Evolutionary conservation across 345 rosid genomes (phyloP).

Genomic region (Eucalyptus microcorys): DNA sequence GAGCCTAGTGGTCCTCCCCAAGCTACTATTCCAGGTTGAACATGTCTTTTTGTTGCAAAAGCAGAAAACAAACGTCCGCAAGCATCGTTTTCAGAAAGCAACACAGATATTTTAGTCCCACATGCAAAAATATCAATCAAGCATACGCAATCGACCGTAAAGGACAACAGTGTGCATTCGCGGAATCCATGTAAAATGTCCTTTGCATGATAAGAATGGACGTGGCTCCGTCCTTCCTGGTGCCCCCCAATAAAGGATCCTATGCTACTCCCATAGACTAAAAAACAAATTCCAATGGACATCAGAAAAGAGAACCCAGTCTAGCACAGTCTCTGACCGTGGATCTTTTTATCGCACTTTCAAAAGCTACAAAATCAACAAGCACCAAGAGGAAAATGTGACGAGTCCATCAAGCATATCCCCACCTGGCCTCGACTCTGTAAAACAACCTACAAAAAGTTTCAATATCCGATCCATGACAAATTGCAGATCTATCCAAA

Average conservation of each 20-base stretch:
- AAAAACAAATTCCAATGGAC: not conserved
- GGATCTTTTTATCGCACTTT: not conserved
- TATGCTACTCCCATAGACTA: not conserved
- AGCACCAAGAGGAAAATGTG: not conserved
- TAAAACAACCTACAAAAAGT: not conserved
- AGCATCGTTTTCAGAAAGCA: not conserved
- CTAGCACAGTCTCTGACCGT: not conserved
- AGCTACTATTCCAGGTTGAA: not conserved
- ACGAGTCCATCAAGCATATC: not conserved
- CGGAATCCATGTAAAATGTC: not conserved
- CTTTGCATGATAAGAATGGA: not conserved
- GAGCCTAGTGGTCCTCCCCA: not conserved
- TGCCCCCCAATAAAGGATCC: not conserved
- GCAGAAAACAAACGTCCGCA: not conserved
- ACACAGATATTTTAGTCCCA: constrained; percentile 1
- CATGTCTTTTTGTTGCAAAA: not conserved
- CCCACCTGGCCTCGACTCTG: not conserved
- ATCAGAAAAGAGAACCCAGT: not conserved
- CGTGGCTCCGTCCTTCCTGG: not conserved
- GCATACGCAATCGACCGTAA: not conserved
- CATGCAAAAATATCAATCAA: not conserved
- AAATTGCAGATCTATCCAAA: not conserved
- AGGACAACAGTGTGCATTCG: not conserved
- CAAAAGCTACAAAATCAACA: not conserved
- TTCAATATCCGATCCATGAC: not conserved